These are phyloP conservation scores for Colletotrichum eremochloae DNA, from an alignment of 2,329 filamentous ascomycete genomes.

Conservation along the genomic window DNA sequence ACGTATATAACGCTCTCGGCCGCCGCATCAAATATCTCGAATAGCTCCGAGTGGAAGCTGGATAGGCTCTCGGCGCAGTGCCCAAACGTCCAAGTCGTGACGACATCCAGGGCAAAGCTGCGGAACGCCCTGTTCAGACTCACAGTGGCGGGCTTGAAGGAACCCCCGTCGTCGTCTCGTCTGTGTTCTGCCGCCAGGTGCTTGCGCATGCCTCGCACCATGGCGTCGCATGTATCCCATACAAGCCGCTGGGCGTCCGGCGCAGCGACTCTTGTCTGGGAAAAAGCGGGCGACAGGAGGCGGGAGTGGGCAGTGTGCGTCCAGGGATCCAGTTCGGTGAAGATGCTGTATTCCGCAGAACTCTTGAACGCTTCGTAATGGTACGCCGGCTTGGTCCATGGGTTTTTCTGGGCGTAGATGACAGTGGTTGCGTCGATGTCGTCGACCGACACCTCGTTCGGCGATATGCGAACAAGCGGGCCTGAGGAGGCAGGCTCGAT, in stretches of 20 bases:
- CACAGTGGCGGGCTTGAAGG: conserved; percentile 6
- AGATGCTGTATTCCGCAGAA: conserved; percentile 19
- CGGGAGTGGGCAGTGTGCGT: conserved; percentile 22
- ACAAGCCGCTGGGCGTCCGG: conserved; percentile 4
- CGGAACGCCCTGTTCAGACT: conserved; percentile 11
- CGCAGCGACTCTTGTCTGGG: neutral
- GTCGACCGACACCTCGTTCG: conserved; percentile 30
- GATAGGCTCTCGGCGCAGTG: conserved; percentile 13
- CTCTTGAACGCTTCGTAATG: conserved; percentile 30
- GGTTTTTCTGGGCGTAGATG: conserved; percentile 24
- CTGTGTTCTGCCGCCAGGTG: too few relatives aligned
- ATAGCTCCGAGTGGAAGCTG: conserved; percentile 8
- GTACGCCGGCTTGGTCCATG: conserved; percentile 24
- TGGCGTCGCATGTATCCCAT: conserved; percentile 13
- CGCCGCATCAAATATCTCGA: conserved; percentile 21
- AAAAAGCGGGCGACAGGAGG: conserved; percentile 20
- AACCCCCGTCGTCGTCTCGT: too few relatives aligned
- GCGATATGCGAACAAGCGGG: conserved; percentile 28
- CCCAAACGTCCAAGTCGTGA: conserved; percentile 30
- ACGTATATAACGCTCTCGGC: conserved; percentile 28
- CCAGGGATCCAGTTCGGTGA: conserved; percentile 24
- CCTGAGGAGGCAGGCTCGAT: too few relatives aligned
- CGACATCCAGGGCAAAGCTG: conserved; percentile 17
- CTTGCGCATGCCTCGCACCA: conserved; percentile 1
- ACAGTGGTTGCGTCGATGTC: conserved; percentile 11